Percentiles rank a stretch among this genome's conserved stretches.
phyloP scores from a whole-genome alignment of 2,329 filamentous ascomycete species.

The Fusarium xylarioides region DNA sequence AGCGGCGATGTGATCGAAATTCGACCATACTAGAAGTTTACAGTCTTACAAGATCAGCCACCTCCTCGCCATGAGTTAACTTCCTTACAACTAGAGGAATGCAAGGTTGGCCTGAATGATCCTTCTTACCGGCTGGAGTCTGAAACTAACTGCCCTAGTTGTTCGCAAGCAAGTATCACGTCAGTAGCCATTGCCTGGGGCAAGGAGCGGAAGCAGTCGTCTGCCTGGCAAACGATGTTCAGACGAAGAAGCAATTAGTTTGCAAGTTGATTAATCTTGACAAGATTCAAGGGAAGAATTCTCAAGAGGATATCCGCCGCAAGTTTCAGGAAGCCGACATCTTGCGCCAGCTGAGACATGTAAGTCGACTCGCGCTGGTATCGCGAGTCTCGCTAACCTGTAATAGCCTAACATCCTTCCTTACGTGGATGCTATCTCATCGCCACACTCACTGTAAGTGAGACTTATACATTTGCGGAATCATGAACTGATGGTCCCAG shows the following conservation, averaged over 20 bases:
- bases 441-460: slow-evolving; percentile 57
- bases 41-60: slow-evolving; percentile 43
- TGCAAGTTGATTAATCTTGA: slow-evolving; percentile 72
- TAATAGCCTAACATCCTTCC: slow-evolving; percentile 63
- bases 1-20: slow-evolving; percentile 60
- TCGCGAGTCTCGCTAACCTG: slow-evolving; percentile 15
- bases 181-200: slow-evolving; percentile 50
- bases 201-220: slow-evolving; percentile 51
- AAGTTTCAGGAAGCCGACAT: slow-evolving; percentile 62
- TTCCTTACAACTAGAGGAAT: slow-evolving; percentile 46
- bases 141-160: slow-evolving; percentile 35
- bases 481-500: slow-evolving; percentile 41
- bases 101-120: slow-evolving; percentile 38
- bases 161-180: slow-evolving; percentile 47
- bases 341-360: slow-evolving; percentile 63
- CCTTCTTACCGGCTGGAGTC: no score
- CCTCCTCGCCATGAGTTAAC: slow-evolving; percentile 42
- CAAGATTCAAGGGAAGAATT: slow-evolving; percentile 38
- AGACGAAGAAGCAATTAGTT: slow-evolving; percentile 67
- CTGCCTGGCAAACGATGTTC: slow-evolving; percentile 55
- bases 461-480: background rate
- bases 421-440: slow-evolving; percentile 61
- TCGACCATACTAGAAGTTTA: slow-evolving; percentile 51
- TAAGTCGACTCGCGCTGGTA: slow-evolving; percentile 44
- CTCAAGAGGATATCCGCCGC: slow-evolving; percentile 46